phyloP scores from a whole-genome alignment of 2,329 filamentous ascomycete species.

The Nemania sp. region DNA sequence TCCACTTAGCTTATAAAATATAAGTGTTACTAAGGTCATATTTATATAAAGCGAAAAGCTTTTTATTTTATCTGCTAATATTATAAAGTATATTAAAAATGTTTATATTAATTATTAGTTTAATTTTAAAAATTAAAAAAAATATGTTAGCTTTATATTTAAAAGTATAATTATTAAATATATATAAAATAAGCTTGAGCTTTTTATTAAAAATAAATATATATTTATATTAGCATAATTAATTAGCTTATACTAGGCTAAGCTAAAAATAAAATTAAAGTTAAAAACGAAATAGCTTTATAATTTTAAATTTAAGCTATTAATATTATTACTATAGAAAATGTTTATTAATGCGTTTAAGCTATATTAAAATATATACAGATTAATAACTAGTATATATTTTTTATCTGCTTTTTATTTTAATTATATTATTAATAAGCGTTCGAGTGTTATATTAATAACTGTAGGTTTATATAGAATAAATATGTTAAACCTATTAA shows the following conservation, averaged over 20 bases:
- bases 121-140: neutral
- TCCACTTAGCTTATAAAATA: neutral
- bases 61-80: neutral
- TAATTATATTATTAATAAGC: neutral
- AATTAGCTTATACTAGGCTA: neutral
- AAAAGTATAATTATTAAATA: neutral
- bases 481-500: neutral
- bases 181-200: neutral
- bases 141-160: neutral
- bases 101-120: neutral
- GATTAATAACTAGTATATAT: neutral
- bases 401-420: neutral
- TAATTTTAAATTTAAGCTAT: neutral
- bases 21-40: neutral
- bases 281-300: neutral
- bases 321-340: neutral
- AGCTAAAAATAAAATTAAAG: neutral
- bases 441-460: neutral
- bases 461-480: neutral
- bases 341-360: neutral
- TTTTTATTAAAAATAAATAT: neutral
- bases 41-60: neutral
- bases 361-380: neutral
- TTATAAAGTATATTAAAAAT: neutral
- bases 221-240: neutral